phyloP scores from a whole-genome alignment of 2,329 filamentous ascomycete genomes.

The Fonsecaea pedrosoi region DNA sequence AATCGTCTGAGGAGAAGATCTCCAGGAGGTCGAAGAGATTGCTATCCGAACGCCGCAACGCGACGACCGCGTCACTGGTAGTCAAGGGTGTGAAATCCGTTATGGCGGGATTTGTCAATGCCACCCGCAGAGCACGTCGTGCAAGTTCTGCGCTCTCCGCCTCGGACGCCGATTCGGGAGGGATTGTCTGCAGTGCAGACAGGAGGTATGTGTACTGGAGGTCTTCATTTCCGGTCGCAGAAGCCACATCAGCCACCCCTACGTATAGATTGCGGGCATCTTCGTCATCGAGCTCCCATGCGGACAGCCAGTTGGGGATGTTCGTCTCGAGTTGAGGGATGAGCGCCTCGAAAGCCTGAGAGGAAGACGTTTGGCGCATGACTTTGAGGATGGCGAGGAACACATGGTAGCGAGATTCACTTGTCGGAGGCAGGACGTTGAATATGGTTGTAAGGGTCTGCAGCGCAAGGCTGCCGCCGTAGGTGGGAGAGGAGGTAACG shows the following conservation, averaged over 20 bases:
- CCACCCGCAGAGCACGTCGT: slow-evolving; percentile 69
- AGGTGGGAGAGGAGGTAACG: slow-evolving; percentile 81
- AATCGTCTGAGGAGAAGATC: slow-evolving; percentile 90
- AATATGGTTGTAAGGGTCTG: slow-evolving; percentile 94
- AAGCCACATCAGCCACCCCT: slow-evolving; percentile 79
- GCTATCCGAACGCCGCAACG: slow-evolving; percentile 81
- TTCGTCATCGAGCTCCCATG: slow-evolving; percentile 83
- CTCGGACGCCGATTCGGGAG: slow-evolving; percentile 59
- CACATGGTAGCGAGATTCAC: slow-evolving; percentile 85
- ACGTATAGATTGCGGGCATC: slow-evolving; percentile 85
- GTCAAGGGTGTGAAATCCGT: slow-evolving; percentile 77
- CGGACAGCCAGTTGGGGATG: slow-evolving; percentile 78
- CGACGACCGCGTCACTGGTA: slow-evolving; percentile 78
- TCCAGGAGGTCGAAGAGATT: slow-evolving; percentile 91
- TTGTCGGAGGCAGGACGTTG: slow-evolving; percentile 81
- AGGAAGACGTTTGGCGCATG: slow-evolving; percentile 72
- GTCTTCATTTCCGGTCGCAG: slow-evolving; percentile 77
- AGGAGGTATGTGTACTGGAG: slow-evolving; percentile 76
- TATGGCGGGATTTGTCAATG: slow-evolving; percentile 69
- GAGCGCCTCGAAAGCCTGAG: slow-evolving; percentile 80
- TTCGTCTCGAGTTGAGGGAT: slow-evolving; percentile 78
- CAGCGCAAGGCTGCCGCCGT: slow-evolving; percentile 84
- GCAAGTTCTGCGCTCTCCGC: slow-evolving; percentile 65
- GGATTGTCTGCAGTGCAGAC: slow-evolving; percentile 78
- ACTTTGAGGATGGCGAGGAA: slow-evolving; percentile 87